Percentiles rank a stretch among this genome's conserved stretches.
phyloP scores from a whole-genome alignment of 2,329 filamentous ascomycete species.

The Neofusicoccum cordaticola region DNA sequence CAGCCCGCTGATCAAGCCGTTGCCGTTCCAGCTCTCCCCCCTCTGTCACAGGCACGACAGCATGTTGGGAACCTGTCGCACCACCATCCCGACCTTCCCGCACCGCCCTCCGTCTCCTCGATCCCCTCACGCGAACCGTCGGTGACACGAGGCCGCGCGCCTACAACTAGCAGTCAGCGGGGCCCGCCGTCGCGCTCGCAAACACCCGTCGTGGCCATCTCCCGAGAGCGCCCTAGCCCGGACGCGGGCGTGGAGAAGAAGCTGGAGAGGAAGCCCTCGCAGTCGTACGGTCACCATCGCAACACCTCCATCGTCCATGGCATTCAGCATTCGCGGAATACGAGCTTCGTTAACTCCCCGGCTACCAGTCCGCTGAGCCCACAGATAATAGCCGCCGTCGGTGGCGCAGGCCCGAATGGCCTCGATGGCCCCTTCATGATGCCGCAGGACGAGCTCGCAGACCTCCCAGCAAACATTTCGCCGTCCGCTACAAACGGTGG shows the following conservation, averaged over 20 bases:
- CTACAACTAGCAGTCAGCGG: constrained; percentile 41
- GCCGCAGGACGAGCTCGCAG: constrained; percentile 36
- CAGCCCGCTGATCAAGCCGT: constrained; percentile 29
- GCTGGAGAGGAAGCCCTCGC: constrained; percentile 51
- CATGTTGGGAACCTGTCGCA: constrained; percentile 32
- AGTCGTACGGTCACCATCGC: constrained; percentile 80
- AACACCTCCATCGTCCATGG: constrained; percentile 98
- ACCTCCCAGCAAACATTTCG: constrained; percentile 33
- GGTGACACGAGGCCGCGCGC: constrained; percentile 45
- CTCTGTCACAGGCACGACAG: constrained; percentile 39
- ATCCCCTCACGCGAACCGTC: constrained; percentile 41
- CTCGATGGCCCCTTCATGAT: constrained; percentile 42
- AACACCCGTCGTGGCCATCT: constrained; percentile 38
- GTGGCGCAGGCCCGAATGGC: constrained; percentile 23
- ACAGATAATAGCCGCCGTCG: constrained; percentile 66
- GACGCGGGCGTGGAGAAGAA: constrained; percentile 48
- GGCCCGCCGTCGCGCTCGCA: constrained; percentile 44
- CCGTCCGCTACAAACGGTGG: constrained; percentile 20
- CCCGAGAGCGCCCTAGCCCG: constrained; percentile 35
- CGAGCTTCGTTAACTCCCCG: constrained; percentile 75
- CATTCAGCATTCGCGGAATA: constrained; percentile 86
- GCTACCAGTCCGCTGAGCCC: constrained; percentile 80
- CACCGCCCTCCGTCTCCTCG: constrained; percentile 24
- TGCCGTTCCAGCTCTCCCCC: constrained; percentile 35
- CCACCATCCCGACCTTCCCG: constrained; percentile 33